Percentiles rank a stretch among this genome's conserved stretches.
phyloP scores from a whole-genome alignment of 2,329 filamentous ascomycete species.

The Thelonectria rubi region DNA sequence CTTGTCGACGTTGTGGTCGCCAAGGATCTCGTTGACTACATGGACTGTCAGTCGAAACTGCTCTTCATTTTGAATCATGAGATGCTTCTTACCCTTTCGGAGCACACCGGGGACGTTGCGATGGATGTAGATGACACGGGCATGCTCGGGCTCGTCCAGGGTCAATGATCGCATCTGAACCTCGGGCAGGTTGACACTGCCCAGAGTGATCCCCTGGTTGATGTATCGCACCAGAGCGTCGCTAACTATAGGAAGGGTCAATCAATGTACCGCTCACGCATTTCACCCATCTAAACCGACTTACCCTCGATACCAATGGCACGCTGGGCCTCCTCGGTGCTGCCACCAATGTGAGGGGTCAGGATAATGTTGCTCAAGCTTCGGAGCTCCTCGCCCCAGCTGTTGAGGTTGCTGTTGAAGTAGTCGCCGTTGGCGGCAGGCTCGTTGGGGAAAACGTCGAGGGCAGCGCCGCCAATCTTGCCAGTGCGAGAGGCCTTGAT shows the following conservation, averaged over 20 bases:
- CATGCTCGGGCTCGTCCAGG: constrained; percentile 87
- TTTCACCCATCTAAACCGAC: constrained; percentile 15
- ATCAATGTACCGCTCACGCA: background rate
- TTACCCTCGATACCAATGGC: constrained; percentile 89
- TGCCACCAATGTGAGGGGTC: constrained; percentile 96
- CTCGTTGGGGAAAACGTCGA: constrained; percentile 96
- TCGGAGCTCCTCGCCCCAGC: constrained; percentile 86
- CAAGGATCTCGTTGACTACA: constrained; percentile 90
- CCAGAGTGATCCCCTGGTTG: constrained; percentile 90
- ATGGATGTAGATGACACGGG: constrained; percentile 95
- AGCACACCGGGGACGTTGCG: constrained; percentile 96
- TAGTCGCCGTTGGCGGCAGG: constrained; percentile 94
- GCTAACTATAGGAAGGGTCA: constrained; percentile 64
- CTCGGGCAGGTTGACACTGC: constrained; percentile 97
- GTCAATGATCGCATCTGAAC: constrained; percentile 90
- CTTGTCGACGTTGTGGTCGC: constrained; percentile 97
- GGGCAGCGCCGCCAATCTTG: constrained; percentile 90
- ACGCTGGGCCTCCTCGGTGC: constrained; percentile 95
- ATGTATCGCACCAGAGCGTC: constrained; percentile 92
- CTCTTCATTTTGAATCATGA: background rate
- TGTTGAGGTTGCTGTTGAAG: constrained; percentile 85
- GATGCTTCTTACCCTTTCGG: constrained; percentile 70
- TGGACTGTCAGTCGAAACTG: constrained; percentile 9
- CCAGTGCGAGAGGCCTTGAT: constrained; percentile 87
- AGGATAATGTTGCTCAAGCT: constrained; percentile 91